Conservation (phyloP, 257 asterid genomes). For the Voacanga thouarsii region DNA sequence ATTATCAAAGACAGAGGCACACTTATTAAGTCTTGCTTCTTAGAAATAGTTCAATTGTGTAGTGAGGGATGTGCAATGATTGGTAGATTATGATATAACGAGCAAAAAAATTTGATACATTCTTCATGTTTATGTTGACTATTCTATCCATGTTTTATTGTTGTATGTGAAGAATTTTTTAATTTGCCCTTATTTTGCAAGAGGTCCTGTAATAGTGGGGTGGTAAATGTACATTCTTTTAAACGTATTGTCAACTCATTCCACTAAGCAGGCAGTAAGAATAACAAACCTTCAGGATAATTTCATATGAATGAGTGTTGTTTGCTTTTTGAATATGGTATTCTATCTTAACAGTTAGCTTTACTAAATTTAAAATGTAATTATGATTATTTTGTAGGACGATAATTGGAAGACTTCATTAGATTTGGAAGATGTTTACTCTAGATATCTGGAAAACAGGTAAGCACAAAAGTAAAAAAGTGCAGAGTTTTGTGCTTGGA, state of each 20-base stretch:
- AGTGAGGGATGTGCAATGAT: background rate
- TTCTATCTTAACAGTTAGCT: background rate
- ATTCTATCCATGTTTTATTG: background rate
- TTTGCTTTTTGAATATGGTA: background rate
- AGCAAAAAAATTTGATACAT: background rate
- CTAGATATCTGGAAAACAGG: conserved; percentile 50
- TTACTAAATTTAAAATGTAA: background rate
- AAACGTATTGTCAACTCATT: background rate
- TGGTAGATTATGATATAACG: background rate
- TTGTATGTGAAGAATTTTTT: background rate
- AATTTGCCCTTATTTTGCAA: background rate
- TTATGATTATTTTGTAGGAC: conserved; percentile 39
- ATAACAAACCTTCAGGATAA: background rate
- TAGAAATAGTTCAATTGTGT: background rate
- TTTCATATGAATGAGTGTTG: background rate
- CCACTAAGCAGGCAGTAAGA: background rate
- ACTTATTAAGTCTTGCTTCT: background rate
- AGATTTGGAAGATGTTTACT: conserved; percentile 57
- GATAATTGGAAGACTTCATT: conserved; percentile 61
- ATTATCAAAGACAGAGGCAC: background rate
- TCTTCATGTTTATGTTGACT: background rate
- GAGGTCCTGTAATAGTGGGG: background rate
- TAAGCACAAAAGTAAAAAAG: conserved; percentile 22
- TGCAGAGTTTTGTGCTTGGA: background rate
- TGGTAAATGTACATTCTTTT: background rate